Base-by-base conservation (phyloP, 768 basidiomycete genomes). In the Coprinopsis sp. region DNA sequence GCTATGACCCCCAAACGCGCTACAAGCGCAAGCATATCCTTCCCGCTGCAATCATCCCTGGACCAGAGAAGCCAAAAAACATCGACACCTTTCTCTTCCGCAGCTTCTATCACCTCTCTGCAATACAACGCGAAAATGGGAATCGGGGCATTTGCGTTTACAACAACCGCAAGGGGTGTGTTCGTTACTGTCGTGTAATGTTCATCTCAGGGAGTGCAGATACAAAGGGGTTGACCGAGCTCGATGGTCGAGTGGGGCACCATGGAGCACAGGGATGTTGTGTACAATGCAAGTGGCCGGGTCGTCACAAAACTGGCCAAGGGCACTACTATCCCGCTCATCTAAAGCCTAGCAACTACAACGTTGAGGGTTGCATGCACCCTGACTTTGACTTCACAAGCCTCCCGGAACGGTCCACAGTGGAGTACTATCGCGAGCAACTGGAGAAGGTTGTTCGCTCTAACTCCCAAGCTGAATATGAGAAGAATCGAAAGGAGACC, bases 241-340 rank as follows among this genome's bases (percentile, higher is more conserved):
- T 55, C 3, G 48, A 52, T 40, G 54, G 54, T 1, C 34, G 47
- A 18, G 47, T 52, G 3, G 48, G 51, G 11, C 51, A 55, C 40
- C 51, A 50, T 39, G 54, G 51, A 13, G 44, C 47, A 31, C 46
- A 47, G 6, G 51, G 47, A 18, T 55, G 54, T 33, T 33, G 48
- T 1, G 6, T 52, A 6, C 47, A 38, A 6, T 55, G 54, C 28
- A 39, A 47, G 3, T 34, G 44, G 7, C n/a, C 8, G 10, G 31
- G 41, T 6, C 18, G 49, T 1, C 39, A 38, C 16, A 37, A 44
- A 43, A 25, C 18, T 18, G 25, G 19, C 1, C n/a, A 22, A 16
- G 46, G 46, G 1, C 37, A 39, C 29, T 73, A 73, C 46, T 73
- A 65, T 46, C 64, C 69, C 0, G 60, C 63, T 0, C 58, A 61